Percentiles rank a stretch among this genome's conserved stretches.
These are phyloP conservation scores for Alternaria sp. DNA, from an alignment of 2,329 filamentous ascomycete genomes.

Conservation along the genomic window DNA sequence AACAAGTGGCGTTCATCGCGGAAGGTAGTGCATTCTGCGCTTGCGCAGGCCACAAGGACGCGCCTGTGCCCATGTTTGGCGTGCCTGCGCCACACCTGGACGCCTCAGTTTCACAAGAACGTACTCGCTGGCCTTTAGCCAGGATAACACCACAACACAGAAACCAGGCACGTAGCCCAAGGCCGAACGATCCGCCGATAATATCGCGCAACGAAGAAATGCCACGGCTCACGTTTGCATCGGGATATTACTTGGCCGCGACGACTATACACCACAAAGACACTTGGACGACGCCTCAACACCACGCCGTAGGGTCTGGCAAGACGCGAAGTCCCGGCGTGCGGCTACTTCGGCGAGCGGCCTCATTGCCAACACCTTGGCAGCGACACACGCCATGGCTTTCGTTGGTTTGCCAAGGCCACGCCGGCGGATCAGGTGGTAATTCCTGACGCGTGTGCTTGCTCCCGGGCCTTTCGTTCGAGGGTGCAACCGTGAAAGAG, in stretches of 20 bases:
- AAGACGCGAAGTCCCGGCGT: background rate
- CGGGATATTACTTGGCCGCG: background rate
- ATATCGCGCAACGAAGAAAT: background rate
- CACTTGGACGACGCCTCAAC: background rate
- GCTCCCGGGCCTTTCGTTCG: background rate
- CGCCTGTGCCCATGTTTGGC: background rate
- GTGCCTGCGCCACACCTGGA: conserved; percentile 5
- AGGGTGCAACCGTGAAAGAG: background rate
- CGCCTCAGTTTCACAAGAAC: conserved; percentile 7
- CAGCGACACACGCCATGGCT: background rate
- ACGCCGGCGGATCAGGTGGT: background rate
- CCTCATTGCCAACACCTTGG: background rate
- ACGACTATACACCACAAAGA: background rate
- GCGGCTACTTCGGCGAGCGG: background rate
- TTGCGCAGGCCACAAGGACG: background rate
- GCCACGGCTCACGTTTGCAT: background rate
- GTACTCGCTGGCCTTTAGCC: background rate
- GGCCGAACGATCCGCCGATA: background rate
- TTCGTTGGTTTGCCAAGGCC: conserved; percentile 2
- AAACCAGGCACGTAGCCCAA: background rate
- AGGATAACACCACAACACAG: background rate
- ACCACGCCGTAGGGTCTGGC: background rate
- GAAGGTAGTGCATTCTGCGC: background rate
- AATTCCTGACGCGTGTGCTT: background rate
- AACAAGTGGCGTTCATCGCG: background rate